These are phyloP conservation scores for Leersia perrieri DNA, from an alignment of 176 grass and related monocot genomes.

Conservation along the genomic window DNA sequence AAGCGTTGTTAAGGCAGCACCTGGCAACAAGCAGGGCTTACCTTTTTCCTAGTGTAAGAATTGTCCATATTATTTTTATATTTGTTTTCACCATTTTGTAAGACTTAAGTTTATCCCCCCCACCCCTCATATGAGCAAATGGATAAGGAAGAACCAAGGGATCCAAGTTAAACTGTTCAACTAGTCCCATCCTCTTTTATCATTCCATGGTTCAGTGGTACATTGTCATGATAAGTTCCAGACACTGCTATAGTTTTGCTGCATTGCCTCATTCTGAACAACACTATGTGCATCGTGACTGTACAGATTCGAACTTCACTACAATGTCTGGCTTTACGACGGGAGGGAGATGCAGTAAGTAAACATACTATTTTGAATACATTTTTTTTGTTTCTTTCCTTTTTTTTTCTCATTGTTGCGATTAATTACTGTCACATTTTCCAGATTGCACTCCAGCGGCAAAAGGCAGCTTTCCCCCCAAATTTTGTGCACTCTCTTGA, in stretches of 20 bases:
- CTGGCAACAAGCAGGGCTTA: background rate
- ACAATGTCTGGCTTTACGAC: conserved; percentile 62
- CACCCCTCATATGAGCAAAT: background rate
- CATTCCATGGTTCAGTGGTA: conserved; percentile 19
- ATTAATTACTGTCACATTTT: conserved; percentile 30
- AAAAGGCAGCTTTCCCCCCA: conserved; percentile 88
- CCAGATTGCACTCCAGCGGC: conserved; percentile 70
- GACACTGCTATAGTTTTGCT: background rate
- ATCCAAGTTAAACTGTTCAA: background rate
- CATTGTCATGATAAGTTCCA: background rate
- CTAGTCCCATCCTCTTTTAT: background rate
- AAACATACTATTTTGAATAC: conserved; percentile 2
- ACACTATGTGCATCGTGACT: conserved; percentile 8
- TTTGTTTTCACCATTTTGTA: background rate
- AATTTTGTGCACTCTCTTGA: conserved; percentile 98
- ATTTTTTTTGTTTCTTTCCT: background rate
- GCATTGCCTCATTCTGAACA: conserved; percentile 13
- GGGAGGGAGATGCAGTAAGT: conserved; percentile 68
- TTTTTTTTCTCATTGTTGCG: background rate
- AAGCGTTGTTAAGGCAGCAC: background rate
- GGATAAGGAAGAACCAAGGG: background rate
- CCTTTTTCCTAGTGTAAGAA: background rate
- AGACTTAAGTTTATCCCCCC: conserved; percentile 20
- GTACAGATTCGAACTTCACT: conserved; percentile 77
- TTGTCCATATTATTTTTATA: background rate